phyloP scores from a whole-genome alignment of 228 moss, liverwort and hornwort genomes.

The Sphagnum fallax region DNA sequence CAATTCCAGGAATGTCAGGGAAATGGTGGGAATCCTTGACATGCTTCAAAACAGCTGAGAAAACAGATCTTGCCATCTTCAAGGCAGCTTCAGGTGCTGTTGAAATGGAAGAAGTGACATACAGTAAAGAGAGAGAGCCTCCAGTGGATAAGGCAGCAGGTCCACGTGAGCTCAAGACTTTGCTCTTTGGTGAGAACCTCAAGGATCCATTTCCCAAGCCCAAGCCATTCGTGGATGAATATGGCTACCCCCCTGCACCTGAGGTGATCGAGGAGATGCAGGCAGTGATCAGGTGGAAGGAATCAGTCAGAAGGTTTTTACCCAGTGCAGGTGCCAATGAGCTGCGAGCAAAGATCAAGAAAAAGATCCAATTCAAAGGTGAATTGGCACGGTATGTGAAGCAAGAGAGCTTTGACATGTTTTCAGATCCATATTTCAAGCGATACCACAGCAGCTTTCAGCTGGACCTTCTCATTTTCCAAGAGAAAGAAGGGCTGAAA shows the following conservation, averaged over 20 bases:
- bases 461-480: slow-evolving; percentile 42
- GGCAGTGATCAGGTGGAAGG: slow-evolving; percentile 40
- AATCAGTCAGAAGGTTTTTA: slow-evolving; percentile 31
- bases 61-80: slow-evolving; percentile 27
- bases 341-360: slow-evolving; percentile 36
- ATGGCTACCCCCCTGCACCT: slow-evolving; percentile 1
- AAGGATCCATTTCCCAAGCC: no score
- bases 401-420: slow-evolving; percentile 13
- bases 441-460: slow-evolving; percentile 59
- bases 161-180: slow-evolving; percentile 12
- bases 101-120: slow-evolving; percentile 28
- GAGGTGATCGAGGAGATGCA: slow-evolving; percentile 3
- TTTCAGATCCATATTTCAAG: slow-evolving; percentile 36
- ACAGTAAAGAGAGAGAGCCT: slow-evolving; percentile 5
- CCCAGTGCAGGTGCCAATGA: slow-evolving; percentile 44
- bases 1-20: slow-evolving; percentile 68
- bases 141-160: neutral
- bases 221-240: slow-evolving; percentile 5
- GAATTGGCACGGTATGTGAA: slow-evolving; percentile 52
- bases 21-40: slow-evolving; percentile 66
- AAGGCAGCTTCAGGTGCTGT: slow-evolving; percentile 23
- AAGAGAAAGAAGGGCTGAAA: slow-evolving; percentile 37
- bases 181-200: slow-evolving; percentile 14
- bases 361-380: slow-evolving; percentile 33
- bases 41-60: slow-evolving; percentile 27